A percentile compares a stretch with the other conserved stretches of the same genome.
Evolutionary conservation across 2,329 filamentous ascomycete genomes (phyloP).

Genomic region (Botryotinia calthae): DNA sequence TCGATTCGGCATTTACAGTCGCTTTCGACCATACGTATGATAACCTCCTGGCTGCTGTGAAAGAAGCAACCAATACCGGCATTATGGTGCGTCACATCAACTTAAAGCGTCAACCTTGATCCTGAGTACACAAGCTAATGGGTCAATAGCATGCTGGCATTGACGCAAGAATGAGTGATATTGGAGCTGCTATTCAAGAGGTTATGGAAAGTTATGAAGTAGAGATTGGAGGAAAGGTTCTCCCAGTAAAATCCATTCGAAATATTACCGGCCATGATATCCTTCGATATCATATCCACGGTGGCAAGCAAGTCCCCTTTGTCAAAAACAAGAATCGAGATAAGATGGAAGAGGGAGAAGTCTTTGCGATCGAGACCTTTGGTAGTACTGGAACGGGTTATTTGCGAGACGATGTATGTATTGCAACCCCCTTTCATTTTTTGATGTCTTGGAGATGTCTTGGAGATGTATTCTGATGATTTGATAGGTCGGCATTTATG

Average conservation of each 20-base stretch:
- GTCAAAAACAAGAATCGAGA: conserved; percentile 49
- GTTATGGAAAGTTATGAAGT: conserved; percentile 60
- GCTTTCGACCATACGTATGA: conserved; percentile 74
- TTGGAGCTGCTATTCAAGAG: conserved; percentile 56
- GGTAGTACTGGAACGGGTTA: conserved; percentile 53
- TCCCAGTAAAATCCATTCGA: conserved; percentile 52
- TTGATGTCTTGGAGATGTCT: neutral
- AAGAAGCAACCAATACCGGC: conserved; percentile 67
- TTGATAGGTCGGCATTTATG: conserved; percentile 49
- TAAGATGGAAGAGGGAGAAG: conserved; percentile 58
- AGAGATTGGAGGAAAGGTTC: conserved; percentile 48
- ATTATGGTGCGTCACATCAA: conserved; percentile 29
- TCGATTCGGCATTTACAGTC: conserved; percentile 79
- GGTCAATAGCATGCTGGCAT: conserved; percentile 47
- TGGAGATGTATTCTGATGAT: conserved; percentile 21
- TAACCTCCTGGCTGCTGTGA: conserved; percentile 69
- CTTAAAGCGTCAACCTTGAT: neutral
- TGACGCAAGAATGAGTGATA: conserved; percentile 52
- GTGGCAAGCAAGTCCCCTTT: conserved; percentile 55
- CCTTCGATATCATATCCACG: conserved; percentile 53
- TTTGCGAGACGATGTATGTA: conserved; percentile 46
- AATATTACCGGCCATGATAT: conserved; percentile 55
- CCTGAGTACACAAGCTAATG: conserved; percentile 12
- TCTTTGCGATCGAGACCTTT: conserved; percentile 59
- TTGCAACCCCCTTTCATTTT: neutral